A percentile compares a stretch with the other conserved stretches of the same genome.
Evolutionary conservation across 179 eudicot genomes (phyloP).

Genomic region (Beta macrorhiza): DNA sequence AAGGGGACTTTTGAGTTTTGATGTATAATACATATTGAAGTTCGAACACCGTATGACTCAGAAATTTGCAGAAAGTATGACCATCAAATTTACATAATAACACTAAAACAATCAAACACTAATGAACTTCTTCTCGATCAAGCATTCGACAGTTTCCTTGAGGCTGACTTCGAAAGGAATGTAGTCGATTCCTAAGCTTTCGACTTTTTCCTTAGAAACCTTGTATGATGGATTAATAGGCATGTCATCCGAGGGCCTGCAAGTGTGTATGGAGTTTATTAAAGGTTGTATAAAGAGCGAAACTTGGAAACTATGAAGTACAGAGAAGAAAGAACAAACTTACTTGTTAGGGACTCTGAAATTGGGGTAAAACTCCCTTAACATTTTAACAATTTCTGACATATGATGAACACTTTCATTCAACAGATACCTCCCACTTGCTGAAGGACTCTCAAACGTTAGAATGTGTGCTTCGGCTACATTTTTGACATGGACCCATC

Average conservation of each 20-base stretch:
- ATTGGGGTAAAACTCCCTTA: conserved; percentile 38
- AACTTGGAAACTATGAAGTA: too few species aligned
- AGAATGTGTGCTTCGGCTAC: conserved; percentile 47
- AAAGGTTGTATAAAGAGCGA: neutral
- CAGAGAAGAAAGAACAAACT: neutral
- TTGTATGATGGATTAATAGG: conserved; percentile 35
- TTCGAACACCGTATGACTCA: too few species aligned
- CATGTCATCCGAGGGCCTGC: conserved; percentile 45
- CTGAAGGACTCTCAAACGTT: conserved; percentile 41
- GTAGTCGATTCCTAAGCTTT: conserved; percentile 47
- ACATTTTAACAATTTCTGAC: conserved; percentile 30
- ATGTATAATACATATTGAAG: too few species aligned
- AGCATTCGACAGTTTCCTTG: conserved; percentile 49
- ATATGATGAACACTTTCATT: conserved; percentile 29
- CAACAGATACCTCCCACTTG: conserved; percentile 42
- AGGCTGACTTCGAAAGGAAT: conserved; percentile 36
- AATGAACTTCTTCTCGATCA: conserved; percentile 44
- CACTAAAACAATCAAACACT: conserved; percentile 5
- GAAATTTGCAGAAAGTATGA: too few species aligned
- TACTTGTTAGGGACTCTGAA: conserved; percentile 41
- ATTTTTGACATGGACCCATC: conserved; percentile 48
- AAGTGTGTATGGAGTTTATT: neutral
- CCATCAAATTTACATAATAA: neutral
- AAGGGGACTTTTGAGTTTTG: too few species aligned
- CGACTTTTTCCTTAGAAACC: conserved; percentile 41